These are phyloP conservation scores for Phialemonium atrogriseum DNA, from an alignment of 2,329 filamentous ascomycete genomes.

Conservation along the genomic window DNA sequence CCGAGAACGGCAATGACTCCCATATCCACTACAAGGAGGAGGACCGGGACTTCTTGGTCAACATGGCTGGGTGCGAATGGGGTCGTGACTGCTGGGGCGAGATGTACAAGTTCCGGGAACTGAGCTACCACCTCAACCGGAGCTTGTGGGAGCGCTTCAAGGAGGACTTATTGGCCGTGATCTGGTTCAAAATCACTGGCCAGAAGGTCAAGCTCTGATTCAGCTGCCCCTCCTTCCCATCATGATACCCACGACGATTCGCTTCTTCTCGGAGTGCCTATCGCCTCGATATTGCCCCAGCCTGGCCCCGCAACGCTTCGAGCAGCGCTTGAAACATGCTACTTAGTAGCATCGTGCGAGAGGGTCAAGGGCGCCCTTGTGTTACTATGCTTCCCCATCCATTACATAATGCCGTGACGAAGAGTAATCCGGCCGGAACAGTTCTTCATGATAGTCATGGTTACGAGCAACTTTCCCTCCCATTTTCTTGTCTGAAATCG, in stretches of 20 bases:
- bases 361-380: too few relatives aligned
- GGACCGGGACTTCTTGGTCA: conserved; percentile 88
- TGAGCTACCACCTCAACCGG: conserved; percentile 84
- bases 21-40: conserved; percentile 78
- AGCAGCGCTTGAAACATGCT: too few relatives aligned
- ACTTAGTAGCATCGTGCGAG: too few relatives aligned
- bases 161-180: conserved; percentile 52
- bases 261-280: too few relatives aligned
- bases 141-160: conserved; percentile 71
- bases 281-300: too few relatives aligned
- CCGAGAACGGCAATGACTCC: conserved; percentile 64
- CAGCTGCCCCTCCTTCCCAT: neutral
- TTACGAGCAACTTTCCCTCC: too few relatives aligned
- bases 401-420: too few relatives aligned
- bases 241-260: conserved; percentile 7
- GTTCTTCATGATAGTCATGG: too few relatives aligned
- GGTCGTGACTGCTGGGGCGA: conserved; percentile 96
- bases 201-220: conserved; percentile 47
- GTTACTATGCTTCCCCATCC: too few relatives aligned
- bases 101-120: conserved; percentile 90
- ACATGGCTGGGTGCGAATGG: conserved; percentile 98
- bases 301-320: too few relatives aligned
- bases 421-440: too few relatives aligned
- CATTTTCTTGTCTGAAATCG: too few relatives aligned
- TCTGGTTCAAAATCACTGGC: conserved; percentile 58